Evolutionary conservation across 1,284 basidiomycete species (phyloP).

Genomic region (Fistulina hepatica): DNA sequence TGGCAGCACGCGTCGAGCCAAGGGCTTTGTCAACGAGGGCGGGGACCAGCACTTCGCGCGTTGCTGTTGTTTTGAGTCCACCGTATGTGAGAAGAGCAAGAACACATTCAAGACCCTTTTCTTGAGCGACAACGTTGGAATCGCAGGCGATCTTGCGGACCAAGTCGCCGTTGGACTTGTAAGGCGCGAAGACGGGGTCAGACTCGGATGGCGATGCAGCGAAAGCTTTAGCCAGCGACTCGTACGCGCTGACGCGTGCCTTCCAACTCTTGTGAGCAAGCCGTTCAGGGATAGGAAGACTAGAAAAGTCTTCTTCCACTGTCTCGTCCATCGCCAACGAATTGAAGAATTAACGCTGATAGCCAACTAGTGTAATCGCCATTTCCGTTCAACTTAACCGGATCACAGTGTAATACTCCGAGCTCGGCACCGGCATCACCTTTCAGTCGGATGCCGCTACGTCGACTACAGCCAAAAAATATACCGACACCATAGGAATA

Average conservation of each 20-base stretch:
- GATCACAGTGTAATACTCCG: too few relatives aligned
- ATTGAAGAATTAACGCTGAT: too few relatives aligned
- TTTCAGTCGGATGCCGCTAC: too few relatives aligned
- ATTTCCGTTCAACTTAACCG: too few relatives aligned
- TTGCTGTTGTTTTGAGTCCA: slow-evolving; percentile 77
- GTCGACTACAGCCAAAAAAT: too few relatives aligned
- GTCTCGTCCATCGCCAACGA: slow-evolving; percentile 79
- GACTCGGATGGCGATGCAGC: slow-evolving; percentile 82
- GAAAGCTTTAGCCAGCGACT: slow-evolving; percentile 78
- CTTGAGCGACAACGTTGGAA: slow-evolving; percentile 94
- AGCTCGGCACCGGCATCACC: too few relatives aligned
- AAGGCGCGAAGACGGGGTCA: slow-evolving; percentile 91
- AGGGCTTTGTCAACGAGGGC: slow-evolving; percentile 94
- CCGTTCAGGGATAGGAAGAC: slow-evolving; percentile 72
- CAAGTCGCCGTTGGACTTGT: slow-evolving; percentile 63
- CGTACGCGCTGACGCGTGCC: slow-evolving; percentile 89
- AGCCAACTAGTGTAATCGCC: too few relatives aligned
- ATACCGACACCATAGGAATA: too few relatives aligned
- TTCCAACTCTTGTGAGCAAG: slow-evolving; percentile 98
- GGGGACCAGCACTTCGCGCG: slow-evolving; percentile 75
- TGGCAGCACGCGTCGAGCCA: slow-evolving; percentile 83
- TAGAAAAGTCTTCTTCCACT: slow-evolving; percentile 89
- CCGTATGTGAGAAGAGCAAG: slow-evolving; percentile 83
- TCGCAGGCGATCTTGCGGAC: slow-evolving; percentile 87
- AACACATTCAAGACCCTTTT: slow-evolving; percentile 88